Evolutionary conservation across 140 eudicot genomes (phyloP).

Genomic region (Stevia rebaudiana): DNA sequence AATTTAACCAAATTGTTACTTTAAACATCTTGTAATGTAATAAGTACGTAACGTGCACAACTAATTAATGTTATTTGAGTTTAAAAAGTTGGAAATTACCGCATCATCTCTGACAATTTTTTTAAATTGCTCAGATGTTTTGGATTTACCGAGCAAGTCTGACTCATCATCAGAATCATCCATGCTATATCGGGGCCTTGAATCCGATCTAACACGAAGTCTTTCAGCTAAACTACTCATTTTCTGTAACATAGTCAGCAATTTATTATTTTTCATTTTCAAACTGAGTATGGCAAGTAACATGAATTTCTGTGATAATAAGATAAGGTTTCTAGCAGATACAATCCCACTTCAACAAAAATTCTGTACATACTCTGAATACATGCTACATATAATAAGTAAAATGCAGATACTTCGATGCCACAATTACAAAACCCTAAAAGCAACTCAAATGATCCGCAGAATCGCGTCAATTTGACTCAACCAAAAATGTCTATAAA

Average conservation of each 20-base stretch:
- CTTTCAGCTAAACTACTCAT: constrained; percentile 98
- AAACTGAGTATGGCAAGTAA: background rate
- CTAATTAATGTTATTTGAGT: background rate
- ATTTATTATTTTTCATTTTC: background rate
- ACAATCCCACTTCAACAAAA: background rate
- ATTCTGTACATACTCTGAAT: constrained; percentile 5
- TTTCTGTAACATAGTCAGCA: constrained; percentile 30
- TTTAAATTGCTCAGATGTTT: constrained; percentile 41
- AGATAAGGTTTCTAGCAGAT: constrained; percentile 9
- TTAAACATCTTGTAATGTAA: background rate
- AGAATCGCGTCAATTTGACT: constrained; percentile 3
- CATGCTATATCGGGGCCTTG: constrained; percentile 63
- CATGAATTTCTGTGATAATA: background rate
- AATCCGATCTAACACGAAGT: constrained; percentile 90
- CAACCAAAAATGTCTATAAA: background rate
- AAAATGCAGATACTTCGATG: constrained; percentile 12
- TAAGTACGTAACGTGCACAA: background rate
- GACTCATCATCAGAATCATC: constrained; percentile 89
- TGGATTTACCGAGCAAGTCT: constrained; percentile 44
- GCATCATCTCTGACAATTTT: constrained; percentile 66
- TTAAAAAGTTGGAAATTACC: constrained; percentile 33
- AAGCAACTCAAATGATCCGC: constrained; percentile 1
- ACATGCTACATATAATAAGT: background rate
- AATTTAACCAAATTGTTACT: background rate
- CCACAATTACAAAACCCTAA: background rate